Evolutionary conservation across 768 basidiomycete species (phyloP).

Genomic region (Lentinula detonsa): DNA sequence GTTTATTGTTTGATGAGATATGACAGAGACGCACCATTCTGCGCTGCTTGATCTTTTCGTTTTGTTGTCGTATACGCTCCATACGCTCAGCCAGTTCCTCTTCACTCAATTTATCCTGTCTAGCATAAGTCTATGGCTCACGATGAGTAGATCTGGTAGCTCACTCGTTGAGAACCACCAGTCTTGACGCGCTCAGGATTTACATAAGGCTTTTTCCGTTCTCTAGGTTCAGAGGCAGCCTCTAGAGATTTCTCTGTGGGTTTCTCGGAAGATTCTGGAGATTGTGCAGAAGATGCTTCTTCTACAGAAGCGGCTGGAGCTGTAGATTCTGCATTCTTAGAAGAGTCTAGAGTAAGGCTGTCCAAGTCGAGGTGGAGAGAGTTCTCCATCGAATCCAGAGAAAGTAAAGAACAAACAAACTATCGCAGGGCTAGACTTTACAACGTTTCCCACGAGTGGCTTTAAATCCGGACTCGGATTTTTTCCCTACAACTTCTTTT

Average conservation of each 20-base stretch:
- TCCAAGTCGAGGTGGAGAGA: conserved; percentile 70
- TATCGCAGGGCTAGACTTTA: background rate
- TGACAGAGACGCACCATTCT: conserved; percentile 38
- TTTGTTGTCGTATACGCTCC: conserved; percentile 64
- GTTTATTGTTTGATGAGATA: conserved; percentile 7
- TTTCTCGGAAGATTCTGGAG: conserved; percentile 6
- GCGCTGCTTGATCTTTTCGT: conserved; percentile 72
- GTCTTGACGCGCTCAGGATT: conserved; percentile 84
- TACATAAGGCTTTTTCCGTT: conserved; percentile 51
- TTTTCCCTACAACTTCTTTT: background rate
- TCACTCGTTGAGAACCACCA: conserved; percentile 67
- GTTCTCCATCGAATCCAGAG: conserved; percentile 34
- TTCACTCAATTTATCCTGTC: conserved; percentile 62
- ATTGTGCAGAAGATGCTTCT: conserved; percentile 5
- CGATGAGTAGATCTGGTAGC: conserved; percentile 13
- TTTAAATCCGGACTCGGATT: background rate
- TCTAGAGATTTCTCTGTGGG: conserved; percentile 9
- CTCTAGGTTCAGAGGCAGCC: conserved; percentile 14
- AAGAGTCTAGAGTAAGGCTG: conserved; percentile 33
- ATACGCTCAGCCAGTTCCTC: conserved; percentile 66
- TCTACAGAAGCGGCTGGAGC: conserved; percentile 2
- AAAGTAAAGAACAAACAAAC: background rate
- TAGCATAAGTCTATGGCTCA: background rate
- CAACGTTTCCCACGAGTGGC: background rate
- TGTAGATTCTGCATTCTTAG: conserved; percentile 7